Evolutionary conservation across 805 yeast species (phyloP).

Genomic region (Starmerella floricola): DNA sequence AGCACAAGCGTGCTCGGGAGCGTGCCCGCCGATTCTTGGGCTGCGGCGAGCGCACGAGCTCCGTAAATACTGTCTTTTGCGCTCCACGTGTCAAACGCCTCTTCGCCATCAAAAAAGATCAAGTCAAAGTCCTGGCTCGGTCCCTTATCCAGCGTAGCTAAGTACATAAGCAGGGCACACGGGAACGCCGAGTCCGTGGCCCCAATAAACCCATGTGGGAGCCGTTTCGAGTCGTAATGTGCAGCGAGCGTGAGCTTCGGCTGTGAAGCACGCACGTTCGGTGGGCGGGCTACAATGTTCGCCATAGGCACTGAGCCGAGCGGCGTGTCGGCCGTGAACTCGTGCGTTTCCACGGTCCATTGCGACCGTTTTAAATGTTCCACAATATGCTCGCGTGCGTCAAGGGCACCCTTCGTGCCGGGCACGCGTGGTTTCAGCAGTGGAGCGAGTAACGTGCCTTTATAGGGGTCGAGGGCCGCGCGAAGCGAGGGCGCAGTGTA

Average conservation of each 20-base stretch:
- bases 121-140: constrained; percentile 20
- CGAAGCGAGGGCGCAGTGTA: not conserved
- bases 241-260: constrained; percentile 32
- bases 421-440: constrained; percentile 22
- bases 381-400: constrained; percentile 18
- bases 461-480: constrained; percentile 13
- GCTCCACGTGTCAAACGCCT: constrained; percentile 44
- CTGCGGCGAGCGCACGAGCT: constrained; percentile 37
- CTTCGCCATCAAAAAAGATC: constrained; percentile 51
- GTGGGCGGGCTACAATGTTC: constrained; percentile 26
- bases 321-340: constrained; percentile 31
- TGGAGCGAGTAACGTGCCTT: constrained; percentile 20
- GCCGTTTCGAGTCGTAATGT: constrained; percentile 42
- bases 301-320: constrained; percentile 28
- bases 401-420: constrained; percentile 16
- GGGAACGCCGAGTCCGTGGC: constrained; percentile 51
- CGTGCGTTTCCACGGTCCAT: constrained; percentile 25
- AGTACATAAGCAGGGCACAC: constrained; percentile 40
- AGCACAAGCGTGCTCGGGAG: constrained; percentile 38
- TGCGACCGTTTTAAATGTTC: constrained; percentile 28
- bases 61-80: constrained; percentile 45
- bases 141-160: constrained; percentile 28
- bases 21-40: constrained; percentile 26
- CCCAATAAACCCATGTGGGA: constrained; percentile 46
- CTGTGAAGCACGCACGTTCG: constrained; percentile 13